Conservation (phyloP, 73 alveolate species). For the Uronychia setigera region DNA sequence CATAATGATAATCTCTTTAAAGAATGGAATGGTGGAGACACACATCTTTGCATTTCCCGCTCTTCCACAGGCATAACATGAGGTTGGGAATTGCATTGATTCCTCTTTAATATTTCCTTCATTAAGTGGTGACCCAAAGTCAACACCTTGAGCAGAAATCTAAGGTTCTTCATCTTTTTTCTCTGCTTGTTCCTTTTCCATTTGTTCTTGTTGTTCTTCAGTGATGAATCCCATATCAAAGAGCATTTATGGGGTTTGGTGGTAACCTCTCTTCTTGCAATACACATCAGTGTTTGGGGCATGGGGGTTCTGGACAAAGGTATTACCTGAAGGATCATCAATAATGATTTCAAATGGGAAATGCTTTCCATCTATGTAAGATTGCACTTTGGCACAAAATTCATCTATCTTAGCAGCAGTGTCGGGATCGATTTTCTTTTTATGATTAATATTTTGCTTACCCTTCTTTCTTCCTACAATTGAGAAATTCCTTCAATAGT, state of each 20-base stretch:
- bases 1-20: conserved; percentile 95
- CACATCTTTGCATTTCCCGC: conserved; percentile 83
- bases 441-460: conserved; percentile 47
- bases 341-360: conserved; percentile 91
- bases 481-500: conserved; percentile 88
- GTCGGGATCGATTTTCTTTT: conserved; percentile 64
- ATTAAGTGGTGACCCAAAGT: conserved; percentile 52
- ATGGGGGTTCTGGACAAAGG: conserved; percentile 92
- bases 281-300: conserved; percentile 92
- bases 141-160: conserved; percentile 58
- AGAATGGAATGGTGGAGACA: conserved; percentile 94
- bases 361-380: conserved; percentile 78
- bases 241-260: conserved; percentile 53
- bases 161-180: conserved; percentile 27
- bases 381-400: conserved; percentile 69
- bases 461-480: conserved; percentile 87
- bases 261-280: conserved; percentile 66
- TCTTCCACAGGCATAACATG: conserved; percentile 64
- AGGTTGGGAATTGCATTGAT: conserved; percentile 57
- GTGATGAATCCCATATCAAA: conserved; percentile 30
- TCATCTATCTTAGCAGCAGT: conserved; percentile 85
- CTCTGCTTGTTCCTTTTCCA: conserved; percentile 14
- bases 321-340: conserved; percentile 97
- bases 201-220: conserved; percentile 9
- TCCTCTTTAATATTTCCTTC: conserved; percentile 45